These are phyloP conservation scores for Geotrichum histeridarum DNA, from an alignment of 1,139 yeast species.

Conservation along the genomic window DNA sequence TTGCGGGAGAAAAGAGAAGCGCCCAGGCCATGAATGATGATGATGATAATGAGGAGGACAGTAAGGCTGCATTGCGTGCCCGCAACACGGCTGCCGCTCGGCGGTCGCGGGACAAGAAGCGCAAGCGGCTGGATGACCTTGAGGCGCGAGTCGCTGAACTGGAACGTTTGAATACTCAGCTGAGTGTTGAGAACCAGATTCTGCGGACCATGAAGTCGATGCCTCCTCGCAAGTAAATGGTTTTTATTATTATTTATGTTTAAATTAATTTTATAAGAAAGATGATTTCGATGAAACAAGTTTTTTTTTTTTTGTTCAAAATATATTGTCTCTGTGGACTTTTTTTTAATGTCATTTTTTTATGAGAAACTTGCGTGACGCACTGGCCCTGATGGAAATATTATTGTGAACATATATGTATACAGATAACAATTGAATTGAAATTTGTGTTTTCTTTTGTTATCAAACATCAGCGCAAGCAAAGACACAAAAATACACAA, in stretches of 20 bases:
- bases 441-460: no score
- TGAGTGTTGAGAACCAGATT: constrained; percentile 20
- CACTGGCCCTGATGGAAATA: no score
- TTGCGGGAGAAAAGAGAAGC: not conserved
- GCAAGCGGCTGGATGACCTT: constrained; percentile 79
- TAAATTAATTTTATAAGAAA: not conserved
- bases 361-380: no score
- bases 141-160: constrained; percentile 71
- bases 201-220: constrained; percentile 15
- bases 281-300: not conserved
- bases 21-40: no score
- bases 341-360: no score
- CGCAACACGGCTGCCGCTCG: constrained; percentile 96
- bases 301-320: no score
- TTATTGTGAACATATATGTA: no score
- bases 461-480: no score
- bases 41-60: constrained; percentile 41
- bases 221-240: constrained; percentile 4
- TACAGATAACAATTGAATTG: no score
- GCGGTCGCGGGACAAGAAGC: constrained; percentile 87
- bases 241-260: no score
- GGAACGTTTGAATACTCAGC: constrained; percentile 20
- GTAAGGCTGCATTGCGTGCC: constrained; percentile 75
- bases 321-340: no score
- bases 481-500: no score